Evolutionary conservation across 768 basidiomycete species (phyloP).

Genomic region (Agaricus subrufescens): DNA sequence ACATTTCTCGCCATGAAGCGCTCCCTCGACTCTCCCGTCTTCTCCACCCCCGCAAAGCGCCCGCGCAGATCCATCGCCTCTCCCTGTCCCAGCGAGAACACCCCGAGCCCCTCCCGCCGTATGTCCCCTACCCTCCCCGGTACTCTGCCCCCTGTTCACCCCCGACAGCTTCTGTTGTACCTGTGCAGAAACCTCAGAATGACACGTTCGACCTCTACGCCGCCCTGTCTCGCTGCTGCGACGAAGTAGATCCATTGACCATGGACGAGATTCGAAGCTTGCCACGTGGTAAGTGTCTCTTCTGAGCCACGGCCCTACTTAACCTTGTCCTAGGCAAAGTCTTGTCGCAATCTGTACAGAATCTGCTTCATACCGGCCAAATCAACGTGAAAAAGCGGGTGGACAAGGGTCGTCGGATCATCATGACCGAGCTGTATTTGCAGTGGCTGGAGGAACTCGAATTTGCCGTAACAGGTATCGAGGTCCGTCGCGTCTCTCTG

Average conservation of each 20-base stretch:
- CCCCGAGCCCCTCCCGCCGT: slow-evolving; percentile 1
- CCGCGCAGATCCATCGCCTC: background rate
- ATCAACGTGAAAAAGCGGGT: slow-evolving; percentile 24
- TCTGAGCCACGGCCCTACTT: background rate
- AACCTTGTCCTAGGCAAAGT: background rate
- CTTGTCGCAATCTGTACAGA: slow-evolving; percentile 18
- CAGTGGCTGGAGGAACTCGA: slow-evolving; percentile 36
- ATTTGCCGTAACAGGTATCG: slow-evolving; percentile 31
- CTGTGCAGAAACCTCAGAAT: background rate
- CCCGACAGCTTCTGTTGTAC: background rate
- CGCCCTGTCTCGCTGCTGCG: background rate
- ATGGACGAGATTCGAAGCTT: background rate
- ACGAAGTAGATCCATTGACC: background rate
- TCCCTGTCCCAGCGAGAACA: slow-evolving; percentile 24
- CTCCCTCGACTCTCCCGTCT: slow-evolving; percentile 5
- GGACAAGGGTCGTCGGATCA: slow-evolving; percentile 21
- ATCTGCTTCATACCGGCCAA: slow-evolving; percentile 29
- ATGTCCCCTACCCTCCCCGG: background rate
- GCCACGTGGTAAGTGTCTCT: slow-evolving; percentile 14
- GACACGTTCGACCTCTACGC: background rate
- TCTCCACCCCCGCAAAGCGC: background rate
- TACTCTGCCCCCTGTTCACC: background rate
- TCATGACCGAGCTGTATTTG: slow-evolving; percentile 40
- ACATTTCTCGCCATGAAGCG: slow-evolving; percentile 10
- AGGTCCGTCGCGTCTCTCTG: slow-evolving; percentile 22